Base-by-base conservation (phyloP, 495 filamentous ascomycete genomes). In the Aspergillus sclerotioniger region DNA sequence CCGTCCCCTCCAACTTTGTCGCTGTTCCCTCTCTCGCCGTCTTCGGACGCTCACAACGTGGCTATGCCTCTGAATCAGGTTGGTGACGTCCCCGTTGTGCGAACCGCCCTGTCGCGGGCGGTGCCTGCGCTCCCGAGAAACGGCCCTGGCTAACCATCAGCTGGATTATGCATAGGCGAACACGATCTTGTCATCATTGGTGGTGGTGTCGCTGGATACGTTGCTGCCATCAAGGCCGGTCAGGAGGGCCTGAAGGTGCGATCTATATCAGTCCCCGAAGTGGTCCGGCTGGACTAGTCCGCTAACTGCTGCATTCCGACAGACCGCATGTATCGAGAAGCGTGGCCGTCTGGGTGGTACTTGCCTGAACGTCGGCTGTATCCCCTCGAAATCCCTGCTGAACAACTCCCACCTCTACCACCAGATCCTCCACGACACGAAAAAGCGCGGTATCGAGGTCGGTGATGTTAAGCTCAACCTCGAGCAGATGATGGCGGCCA, bases 381-480 rank as follows among this genome's bases (percentile, higher is more conserved):
- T 98, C 67, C 94, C 94, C 46, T 98, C 94, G 57, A 98, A 98
- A 77, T 97, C 94, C 48, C 90, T 98, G 65, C 90, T 98, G 72
- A 98, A 98, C 87, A 98, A 98, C 82, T 96, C 95, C 62, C 90
- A 96, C 74, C 85, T 98, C 53, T 98, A 98, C 84, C 94, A 98
- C 82, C 88, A 92, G 78, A 88, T 97, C 67, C 86, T 93, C 44
- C 94, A 98, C 80, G 94, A 98, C 79, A 91, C 89, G 53, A 96
- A 98, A 81, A 87, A 89, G 74, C 92, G 94, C 71, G 94, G 94
- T 72, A 98, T 98, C 74, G 90, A 91, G 62, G 94, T 98, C 64
- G 90, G 89, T 65, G 90, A 95, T 78, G 93, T 98, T 67, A 94
- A 94, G 75, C 88, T 98, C 72, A 96, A 98, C 82, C 81, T 98